Percentiles rank a stretch among this genome's conserved stretches.
These are phyloP conservation scores for Fraxinus americana DNA, from an alignment of 257 asterid genomes.

Conservation along the genomic window DNA sequence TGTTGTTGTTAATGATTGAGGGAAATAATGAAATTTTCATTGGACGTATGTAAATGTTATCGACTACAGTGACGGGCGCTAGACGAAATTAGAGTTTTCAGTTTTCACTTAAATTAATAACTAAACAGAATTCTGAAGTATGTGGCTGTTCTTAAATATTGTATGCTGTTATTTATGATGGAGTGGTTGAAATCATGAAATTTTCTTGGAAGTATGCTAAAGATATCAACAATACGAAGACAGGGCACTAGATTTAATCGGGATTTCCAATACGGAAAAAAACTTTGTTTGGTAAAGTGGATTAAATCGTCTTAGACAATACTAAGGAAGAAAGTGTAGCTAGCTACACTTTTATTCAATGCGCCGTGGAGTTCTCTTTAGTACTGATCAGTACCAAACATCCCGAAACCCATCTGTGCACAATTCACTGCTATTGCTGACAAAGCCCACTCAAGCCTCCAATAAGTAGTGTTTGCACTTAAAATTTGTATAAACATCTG, in stretches of 20 bases:
- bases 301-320: too few species aligned
- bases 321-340: too few species aligned
- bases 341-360: too few species aligned
- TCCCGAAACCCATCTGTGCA: too few species aligned
- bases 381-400: too few species aligned
- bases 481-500: slow-evolving; percentile 19
- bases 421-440: too few species aligned
- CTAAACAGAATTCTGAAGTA: not conserved
- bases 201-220: not conserved
- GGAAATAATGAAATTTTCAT: slow-evolving; percentile 8
- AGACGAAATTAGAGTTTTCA: not conserved
- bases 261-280: not conserved
- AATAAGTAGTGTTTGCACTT: slow-evolving; percentile 9
- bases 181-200: too few species aligned
- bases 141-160: not conserved
- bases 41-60: not conserved
- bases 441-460: not conserved
- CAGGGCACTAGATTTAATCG: not conserved
- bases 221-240: not conserved
- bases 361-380: too few species aligned
- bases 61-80: not conserved
- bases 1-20: slow-evolving; percentile 12
- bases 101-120: not conserved
- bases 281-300: too few species aligned
- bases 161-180: too few species aligned